A percentile compares a stretch with the other conserved stretches of the same genome.
Evolutionary conservation across 768 basidiomycete genomes (phyloP).

Genomic region (Guyanaporus albipodus): DNA sequence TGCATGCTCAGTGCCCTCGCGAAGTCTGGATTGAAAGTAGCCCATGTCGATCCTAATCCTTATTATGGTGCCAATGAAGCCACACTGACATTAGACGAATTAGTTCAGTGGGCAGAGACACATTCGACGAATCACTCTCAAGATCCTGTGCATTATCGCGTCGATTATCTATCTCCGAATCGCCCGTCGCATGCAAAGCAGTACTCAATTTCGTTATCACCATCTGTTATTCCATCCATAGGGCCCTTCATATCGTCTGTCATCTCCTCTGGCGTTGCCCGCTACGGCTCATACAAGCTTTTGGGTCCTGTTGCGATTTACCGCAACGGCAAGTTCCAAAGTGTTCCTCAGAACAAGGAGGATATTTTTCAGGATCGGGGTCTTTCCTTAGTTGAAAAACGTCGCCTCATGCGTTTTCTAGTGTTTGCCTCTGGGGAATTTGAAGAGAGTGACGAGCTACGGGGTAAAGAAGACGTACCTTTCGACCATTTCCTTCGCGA

Average conservation of each 20-base stretch:
- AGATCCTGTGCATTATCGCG: slow-evolving; percentile 14
- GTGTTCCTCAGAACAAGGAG: slow-evolving; percentile 88
- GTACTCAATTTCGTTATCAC: slow-evolving; percentile 84
- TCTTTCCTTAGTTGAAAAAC: slow-evolving; percentile 77
- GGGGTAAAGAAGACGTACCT: slow-evolving; percentile 50
- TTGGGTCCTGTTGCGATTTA: slow-evolving; percentile 68
- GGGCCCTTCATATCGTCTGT: slow-evolving; percentile 79
- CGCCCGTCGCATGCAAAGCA: slow-evolving; percentile 59
- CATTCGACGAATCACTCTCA: slow-evolving; percentile 21
- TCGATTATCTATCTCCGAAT: slow-evolving; percentile 40
- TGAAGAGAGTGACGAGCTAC: slow-evolving; percentile 56
- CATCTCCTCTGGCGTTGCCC: slow-evolving; percentile 77
- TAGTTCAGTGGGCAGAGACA: slow-evolving; percentile 61
- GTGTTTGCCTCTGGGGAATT: slow-evolving; percentile 77
- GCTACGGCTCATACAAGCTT: slow-evolving; percentile 88
- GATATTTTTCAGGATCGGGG: slow-evolving; percentile 85
- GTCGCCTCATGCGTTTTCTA: slow-evolving; percentile 89
- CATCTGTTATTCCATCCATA: slow-evolving; percentile 72
- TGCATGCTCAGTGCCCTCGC: slow-evolving; percentile 65
- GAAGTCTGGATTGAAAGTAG: slow-evolving; percentile 82
- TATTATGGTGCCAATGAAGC: slow-evolving; percentile 88
- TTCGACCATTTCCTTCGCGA: slow-evolving; percentile 64
- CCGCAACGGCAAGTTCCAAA: slow-evolving; percentile 44
- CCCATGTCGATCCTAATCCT: slow-evolving; percentile 78
- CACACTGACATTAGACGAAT: slow-evolving; percentile 76